Conservation (phyloP, 495 filamentous ascomycete genomes). For the Neurospora tetraspora region DNA sequence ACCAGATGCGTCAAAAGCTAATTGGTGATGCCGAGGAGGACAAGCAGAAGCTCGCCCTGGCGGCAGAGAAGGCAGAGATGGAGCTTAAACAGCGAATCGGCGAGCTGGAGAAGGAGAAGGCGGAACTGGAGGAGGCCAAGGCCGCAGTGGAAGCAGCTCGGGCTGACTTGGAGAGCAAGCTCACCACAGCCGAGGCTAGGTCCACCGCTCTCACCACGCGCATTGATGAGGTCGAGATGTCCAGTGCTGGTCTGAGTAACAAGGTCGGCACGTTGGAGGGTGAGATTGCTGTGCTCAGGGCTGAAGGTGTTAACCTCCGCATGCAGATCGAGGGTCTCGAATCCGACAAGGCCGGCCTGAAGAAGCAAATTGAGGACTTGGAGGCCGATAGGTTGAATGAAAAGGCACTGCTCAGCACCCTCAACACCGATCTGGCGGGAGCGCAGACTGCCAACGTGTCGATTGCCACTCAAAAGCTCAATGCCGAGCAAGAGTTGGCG, state of each 20-base stretch:
- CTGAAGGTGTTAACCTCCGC: constrained; percentile 11
- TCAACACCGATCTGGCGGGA: constrained; percentile 21
- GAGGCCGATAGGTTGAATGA: constrained; percentile 9
- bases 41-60: constrained; percentile 10
- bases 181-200: constrained; percentile 15
- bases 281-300: constrained; percentile 10
- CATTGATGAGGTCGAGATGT: constrained; percentile 14
- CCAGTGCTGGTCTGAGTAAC: constrained; percentile 10
- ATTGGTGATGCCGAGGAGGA: constrained; percentile 10
- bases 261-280: constrained; percentile 14
- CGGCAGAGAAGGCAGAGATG: constrained; percentile 15
- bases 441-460: constrained; percentile 24
- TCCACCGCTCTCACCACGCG: constrained; percentile 13
- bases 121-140: constrained; percentile 20
- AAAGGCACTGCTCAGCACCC: constrained; percentile 14
- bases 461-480: constrained; percentile 21
- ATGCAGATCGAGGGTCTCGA: constrained; percentile 23
- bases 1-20: constrained; percentile 13
- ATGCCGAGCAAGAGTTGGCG: constrained; percentile 14
- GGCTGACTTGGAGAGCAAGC: constrained; percentile 18
- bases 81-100: constrained; percentile 16
- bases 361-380: constrained; percentile 21
- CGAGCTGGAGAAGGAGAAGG: constrained; percentile 30
- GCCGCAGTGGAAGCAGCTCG: constrained; percentile 25
- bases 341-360: constrained; percentile 26